Conservation (phyloP, 164 flowering plant species). For the Chimonanthus salicifolius region DNA sequence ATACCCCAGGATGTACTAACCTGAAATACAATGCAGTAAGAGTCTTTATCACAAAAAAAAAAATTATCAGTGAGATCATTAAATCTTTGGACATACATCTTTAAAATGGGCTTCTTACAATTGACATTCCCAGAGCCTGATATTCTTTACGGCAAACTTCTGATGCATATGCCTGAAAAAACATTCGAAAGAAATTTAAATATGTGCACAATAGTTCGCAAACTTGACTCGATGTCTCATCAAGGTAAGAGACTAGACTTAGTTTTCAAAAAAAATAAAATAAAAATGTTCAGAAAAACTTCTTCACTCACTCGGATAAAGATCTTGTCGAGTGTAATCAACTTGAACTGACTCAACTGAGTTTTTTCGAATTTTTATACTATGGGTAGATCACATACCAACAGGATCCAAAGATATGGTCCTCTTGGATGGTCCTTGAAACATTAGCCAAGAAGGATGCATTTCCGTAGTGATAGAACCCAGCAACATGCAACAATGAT, state of each 20-base stretch:
- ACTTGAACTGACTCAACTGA: not conserved
- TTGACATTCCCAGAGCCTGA: slow-evolving; percentile 49
- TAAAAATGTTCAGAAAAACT: not conserved
- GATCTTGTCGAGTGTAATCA: not conserved
- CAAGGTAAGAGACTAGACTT: not conserved
- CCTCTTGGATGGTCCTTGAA: too few relatives aligned
- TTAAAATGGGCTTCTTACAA: slow-evolving; percentile 26
- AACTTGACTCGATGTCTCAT: too few relatives aligned
- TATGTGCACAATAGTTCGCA: not conserved
- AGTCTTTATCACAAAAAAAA: not conserved
- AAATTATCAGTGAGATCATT: not conserved
- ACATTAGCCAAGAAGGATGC: too few relatives aligned
- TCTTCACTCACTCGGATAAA: not conserved
- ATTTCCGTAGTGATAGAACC: too few relatives aligned
- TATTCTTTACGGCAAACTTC: slow-evolving; percentile 52
- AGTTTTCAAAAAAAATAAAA: not conserved
- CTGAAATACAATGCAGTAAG: slow-evolving; percentile 24
- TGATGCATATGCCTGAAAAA: slow-evolving; percentile 58
- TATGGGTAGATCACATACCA: too few relatives aligned
- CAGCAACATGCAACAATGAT: too few relatives aligned
- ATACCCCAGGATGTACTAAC: slow-evolving; percentile 58
- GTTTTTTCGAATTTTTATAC: not conserved
- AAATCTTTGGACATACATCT: not conserved
- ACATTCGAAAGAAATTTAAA: not conserved
- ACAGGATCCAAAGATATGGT: too few relatives aligned